Evolutionary conservation across 2,329 filamentous ascomycete species (phyloP), one percentile per base, ranked within the genome.

Genomic region (Nigrograna mackinnonii): DNA sequence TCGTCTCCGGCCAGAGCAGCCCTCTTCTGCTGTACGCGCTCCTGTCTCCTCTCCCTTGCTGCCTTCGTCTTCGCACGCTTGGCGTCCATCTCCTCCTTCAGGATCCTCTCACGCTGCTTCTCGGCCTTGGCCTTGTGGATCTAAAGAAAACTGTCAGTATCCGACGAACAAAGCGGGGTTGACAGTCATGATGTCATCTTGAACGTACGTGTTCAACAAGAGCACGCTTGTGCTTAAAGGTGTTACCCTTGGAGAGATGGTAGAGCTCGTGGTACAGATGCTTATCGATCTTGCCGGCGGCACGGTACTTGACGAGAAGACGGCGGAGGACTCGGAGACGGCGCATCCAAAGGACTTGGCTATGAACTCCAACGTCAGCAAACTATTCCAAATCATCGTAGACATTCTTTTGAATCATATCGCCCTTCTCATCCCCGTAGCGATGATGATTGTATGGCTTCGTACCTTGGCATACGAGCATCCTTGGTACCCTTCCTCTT

Each of bases 401-500:
- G 37, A 9, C 21, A 32, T 7, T 46, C 21, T 37, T 12, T 40
- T 36, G 39, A 19, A 24, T 42, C 41, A 44, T 50, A 48, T 35
- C 14, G 12, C 19, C 11, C 16, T 22, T 13, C 34, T 17, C 37
- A 22, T 17, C 19, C 9, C 18, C 12, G 18, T 5, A 31, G 28
- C 35, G 37, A 35, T 46, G 45, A 44, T 39, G 49, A 35, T 46
- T 9, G 24, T 9, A 28, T 28, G 51, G 46, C 40, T 58, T 60
- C 87, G 74, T 88, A 94, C 89, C 86, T 87, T 73, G 92, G 92
- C 94, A 99, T 99, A 86, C 94, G 90, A 74, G 94, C 92, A 75
- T 99, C 92, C 75, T 89, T 89, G 71, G 95, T 97, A 96, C 94
- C 95, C 92, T 99, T 99, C 79, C 94, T 90, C 91, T 99, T 99